Conservation (phyloP, 306 rosid species). For the Albizia julibrissin region DNA sequence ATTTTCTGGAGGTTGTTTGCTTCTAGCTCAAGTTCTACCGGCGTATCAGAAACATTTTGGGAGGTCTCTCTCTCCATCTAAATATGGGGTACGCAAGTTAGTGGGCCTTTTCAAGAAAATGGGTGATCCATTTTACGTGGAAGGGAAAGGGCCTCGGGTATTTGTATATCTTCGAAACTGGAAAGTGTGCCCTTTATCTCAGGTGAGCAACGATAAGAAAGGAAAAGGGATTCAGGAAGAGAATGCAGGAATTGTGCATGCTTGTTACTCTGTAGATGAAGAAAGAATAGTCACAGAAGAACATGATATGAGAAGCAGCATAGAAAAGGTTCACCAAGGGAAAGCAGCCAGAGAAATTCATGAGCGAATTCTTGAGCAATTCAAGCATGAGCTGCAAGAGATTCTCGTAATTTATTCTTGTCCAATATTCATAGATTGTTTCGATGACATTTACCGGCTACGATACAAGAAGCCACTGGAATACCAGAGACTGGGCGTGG, state of each 20-base stretch:
- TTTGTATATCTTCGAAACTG: conserved; percentile 67
- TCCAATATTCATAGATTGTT: conserved; percentile 66
- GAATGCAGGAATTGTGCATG: conserved; percentile 39
- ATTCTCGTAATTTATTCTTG: conserved; percentile 92
- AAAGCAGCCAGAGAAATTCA: conserved; percentile 41
- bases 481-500: conserved; percentile 62
- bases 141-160: conserved; percentile 69
- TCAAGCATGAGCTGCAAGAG: conserved; percentile 86
- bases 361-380: conserved; percentile 51
- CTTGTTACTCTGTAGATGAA: conserved; percentile 77
- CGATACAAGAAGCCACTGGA: conserved; percentile 84
- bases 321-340: conserved; percentile 43
- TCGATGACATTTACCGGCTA: conserved; percentile 74
- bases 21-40: conserved; percentile 58
- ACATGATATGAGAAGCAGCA: conserved; percentile 43
- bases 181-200: conserved; percentile 54
- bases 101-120: conserved; percentile 82
- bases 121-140: conserved; percentile 65
- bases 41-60: conserved; percentile 79
- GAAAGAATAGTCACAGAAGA: conserved; percentile 72
- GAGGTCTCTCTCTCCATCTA: conserved; percentile 66
- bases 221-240: conserved; percentile 75
- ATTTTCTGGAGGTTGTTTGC: conserved; percentile 78
- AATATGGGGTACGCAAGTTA: conserved; percentile 66
- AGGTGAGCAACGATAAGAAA: conserved; percentile 63